A percentile compares a stretch with the other conserved stretches of the same genome.
phyloP scores from a whole-genome alignment of 1,139 yeast species.

The Nakaseomyces kungkrabaensis region DNA sequence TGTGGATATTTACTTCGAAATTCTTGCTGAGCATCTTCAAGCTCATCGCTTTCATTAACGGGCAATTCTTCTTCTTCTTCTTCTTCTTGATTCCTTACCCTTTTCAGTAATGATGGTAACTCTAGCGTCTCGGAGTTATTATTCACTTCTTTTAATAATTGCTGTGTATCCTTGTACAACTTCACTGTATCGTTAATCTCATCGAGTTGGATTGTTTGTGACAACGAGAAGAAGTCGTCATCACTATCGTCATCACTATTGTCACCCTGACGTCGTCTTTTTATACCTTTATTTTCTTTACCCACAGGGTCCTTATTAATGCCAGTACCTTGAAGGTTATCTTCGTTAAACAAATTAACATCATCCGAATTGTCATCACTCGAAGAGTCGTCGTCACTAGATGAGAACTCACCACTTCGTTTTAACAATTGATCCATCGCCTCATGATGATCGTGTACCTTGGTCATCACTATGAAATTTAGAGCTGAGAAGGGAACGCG shows the following conservation, averaged over 20 bases:
- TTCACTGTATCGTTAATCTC: neutral
- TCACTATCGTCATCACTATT: neutral
- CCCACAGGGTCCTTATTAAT: neutral
- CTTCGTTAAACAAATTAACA: neutral
- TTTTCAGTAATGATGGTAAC: neutral
- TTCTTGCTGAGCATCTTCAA: neutral
- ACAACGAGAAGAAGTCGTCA: neutral
- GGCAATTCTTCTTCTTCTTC: neutral
- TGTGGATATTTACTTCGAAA: slow-evolving; percentile 1
- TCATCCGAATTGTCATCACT: slow-evolving; percentile 1
- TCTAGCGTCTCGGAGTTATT: neutral
- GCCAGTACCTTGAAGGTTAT: neutral
- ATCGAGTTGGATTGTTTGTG: neutral
- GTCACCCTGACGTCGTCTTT: neutral
- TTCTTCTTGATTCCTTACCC: neutral
- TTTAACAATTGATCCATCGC: neutral
- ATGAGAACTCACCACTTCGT: neutral
- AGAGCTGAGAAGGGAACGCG: no score
- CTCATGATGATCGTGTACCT: neutral
- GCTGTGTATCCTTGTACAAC: neutral
- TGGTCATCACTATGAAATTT: neutral
- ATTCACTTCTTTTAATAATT: neutral
- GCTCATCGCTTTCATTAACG: neutral
- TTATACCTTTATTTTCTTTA: neutral
- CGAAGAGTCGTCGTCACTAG: neutral